Conservation (phyloP, 129 eudicot genomes). For the Saposhnikovia divaricata region DNA sequence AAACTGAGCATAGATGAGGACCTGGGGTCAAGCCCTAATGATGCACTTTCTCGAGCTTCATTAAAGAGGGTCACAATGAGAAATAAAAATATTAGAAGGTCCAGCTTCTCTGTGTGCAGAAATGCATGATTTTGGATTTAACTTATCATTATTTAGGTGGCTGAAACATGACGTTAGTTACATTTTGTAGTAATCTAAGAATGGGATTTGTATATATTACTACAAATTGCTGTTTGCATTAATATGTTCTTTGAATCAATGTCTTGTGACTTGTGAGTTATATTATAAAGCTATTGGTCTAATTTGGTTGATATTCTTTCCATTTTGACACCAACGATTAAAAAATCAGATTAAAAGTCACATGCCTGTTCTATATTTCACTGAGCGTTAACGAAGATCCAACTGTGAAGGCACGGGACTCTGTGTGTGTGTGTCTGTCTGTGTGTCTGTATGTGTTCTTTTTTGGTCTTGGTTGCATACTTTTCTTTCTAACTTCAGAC, state of each 20-base stretch:
- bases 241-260: neutral
- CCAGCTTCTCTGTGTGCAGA: neutral
- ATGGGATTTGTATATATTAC: neutral
- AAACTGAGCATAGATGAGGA: conserved; percentile 90
- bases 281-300: neutral
- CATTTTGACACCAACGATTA: neutral
- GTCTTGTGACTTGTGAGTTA: neutral
- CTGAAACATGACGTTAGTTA: neutral
- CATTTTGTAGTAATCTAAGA: neutral
- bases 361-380: neutral
- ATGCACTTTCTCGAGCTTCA: conserved; percentile 47
- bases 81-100: conserved; percentile 60
- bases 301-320: neutral
- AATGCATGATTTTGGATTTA: neutral
- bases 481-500: neutral
- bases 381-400: neutral
- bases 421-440: neutral
- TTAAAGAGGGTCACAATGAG: conserved; percentile 42
- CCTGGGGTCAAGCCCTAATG: conserved; percentile 65
- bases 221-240: neutral
- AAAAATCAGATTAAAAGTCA: neutral
- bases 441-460: neutral
- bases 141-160: neutral
- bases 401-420: neutral
- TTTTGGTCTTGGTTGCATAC: neutral